Percentiles rank a stretch among this genome's conserved stretches.
phyloP scores from a whole-genome alignment of 2,329 filamentous ascomycete genomes.

The Phoma sp. region DNA sequence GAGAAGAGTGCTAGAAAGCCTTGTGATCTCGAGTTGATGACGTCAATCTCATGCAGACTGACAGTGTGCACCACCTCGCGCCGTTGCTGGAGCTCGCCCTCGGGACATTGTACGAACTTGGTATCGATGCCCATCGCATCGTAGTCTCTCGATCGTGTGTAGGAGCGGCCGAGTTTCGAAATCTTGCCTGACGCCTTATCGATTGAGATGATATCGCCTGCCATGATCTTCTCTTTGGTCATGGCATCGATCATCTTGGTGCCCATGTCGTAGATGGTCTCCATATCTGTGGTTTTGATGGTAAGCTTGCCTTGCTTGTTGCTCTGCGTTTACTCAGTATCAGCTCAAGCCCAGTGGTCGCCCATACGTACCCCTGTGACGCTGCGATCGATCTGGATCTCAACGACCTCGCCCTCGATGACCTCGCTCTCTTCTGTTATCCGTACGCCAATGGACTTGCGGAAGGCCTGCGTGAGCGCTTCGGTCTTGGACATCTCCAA shows the following conservation, averaged over 20 bases:
- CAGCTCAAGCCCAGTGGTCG: not conserved
- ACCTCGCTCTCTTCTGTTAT: slow-evolving; percentile 99
- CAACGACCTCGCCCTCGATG: slow-evolving; percentile 98
- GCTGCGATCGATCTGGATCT: slow-evolving; percentile 97
- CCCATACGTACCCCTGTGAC: slow-evolving; percentile 75
- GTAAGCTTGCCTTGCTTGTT: slow-evolving; percentile 99
- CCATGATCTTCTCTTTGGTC: slow-evolving; percentile 99
- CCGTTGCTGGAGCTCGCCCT: slow-evolving; percentile 95
- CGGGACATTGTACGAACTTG: slow-evolving; percentile 96
- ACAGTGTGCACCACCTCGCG: slow-evolving; percentile 98
- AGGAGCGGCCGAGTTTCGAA: slow-evolving; percentile 93
- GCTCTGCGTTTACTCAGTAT: slow-evolving; percentile 57
- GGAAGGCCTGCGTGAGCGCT: slow-evolving; percentile 96
- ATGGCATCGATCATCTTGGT: slow-evolving; percentile 99
- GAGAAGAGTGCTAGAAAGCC: slow-evolving; percentile 97
- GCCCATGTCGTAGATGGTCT: slow-evolving; percentile 99
- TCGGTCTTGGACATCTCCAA: slow-evolving; percentile 99
- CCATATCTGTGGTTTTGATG: slow-evolving; percentile 99
- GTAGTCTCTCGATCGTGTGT: slow-evolving; percentile 94
- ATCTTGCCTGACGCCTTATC: slow-evolving; percentile 99
- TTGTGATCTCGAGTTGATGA: slow-evolving; percentile 99
- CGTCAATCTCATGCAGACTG: slow-evolving; percentile 96
- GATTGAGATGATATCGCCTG: slow-evolving; percentile 96
- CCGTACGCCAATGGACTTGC: slow-evolving; percentile 95
- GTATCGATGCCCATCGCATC: slow-evolving; percentile 99